These are phyloP conservation scores for Nakaseomyces sp. DNA, from an alignment of 1,139 yeast genomes.

Conservation along the genomic window DNA sequence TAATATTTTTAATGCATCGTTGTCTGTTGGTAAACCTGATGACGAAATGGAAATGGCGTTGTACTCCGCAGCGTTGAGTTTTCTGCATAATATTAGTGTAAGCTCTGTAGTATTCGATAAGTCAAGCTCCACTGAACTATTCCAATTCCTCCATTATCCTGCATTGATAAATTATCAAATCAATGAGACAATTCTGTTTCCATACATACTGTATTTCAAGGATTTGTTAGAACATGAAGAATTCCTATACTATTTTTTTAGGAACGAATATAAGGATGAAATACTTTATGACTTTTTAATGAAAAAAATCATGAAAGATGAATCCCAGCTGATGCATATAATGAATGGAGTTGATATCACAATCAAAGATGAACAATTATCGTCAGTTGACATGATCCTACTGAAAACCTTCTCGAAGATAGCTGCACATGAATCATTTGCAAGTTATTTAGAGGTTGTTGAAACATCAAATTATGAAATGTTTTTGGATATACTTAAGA, in stretches of 20 bases:
- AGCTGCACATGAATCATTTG: slow-evolving; percentile 35
- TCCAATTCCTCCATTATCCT: slow-evolving; percentile 21
- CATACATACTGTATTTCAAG: slow-evolving; percentile 19
- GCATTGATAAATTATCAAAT: neutral
- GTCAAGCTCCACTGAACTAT: slow-evolving; percentile 11
- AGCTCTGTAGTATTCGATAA: slow-evolving; percentile 15
- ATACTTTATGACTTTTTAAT: slow-evolving; percentile 19
- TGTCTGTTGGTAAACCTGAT: slow-evolving; percentile 4
- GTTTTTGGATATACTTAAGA: slow-evolving; percentile 27
- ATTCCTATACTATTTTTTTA: slow-evolving; percentile 24
- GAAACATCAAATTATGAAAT: slow-evolving; percentile 15
- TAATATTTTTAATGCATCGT: slow-evolving; percentile 19
- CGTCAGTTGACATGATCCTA: slow-evolving; percentile 18
- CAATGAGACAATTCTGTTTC: slow-evolving; percentile 12
- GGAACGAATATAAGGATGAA: slow-evolving; percentile 12
- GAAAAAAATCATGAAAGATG: slow-evolving; percentile 12
- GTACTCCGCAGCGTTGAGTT: slow-evolving; percentile 10
- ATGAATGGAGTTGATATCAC: slow-evolving; percentile 5
- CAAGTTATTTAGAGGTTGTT: slow-evolving; percentile 26
- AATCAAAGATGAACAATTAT: neutral
- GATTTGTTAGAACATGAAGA: slow-evolving; percentile 23
- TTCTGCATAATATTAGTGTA: slow-evolving; percentile 23
- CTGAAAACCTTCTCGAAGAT: slow-evolving; percentile 18
- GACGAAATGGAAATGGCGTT: slow-evolving; percentile 16
- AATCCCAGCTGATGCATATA: slow-evolving; percentile 13